A percentile compares a stretch with the other conserved stretches of the same genome.
phyloP scores from a whole-genome alignment of 2,329 filamentous ascomycete genomes.

The Ascochyta viciae-villosae region DNA sequence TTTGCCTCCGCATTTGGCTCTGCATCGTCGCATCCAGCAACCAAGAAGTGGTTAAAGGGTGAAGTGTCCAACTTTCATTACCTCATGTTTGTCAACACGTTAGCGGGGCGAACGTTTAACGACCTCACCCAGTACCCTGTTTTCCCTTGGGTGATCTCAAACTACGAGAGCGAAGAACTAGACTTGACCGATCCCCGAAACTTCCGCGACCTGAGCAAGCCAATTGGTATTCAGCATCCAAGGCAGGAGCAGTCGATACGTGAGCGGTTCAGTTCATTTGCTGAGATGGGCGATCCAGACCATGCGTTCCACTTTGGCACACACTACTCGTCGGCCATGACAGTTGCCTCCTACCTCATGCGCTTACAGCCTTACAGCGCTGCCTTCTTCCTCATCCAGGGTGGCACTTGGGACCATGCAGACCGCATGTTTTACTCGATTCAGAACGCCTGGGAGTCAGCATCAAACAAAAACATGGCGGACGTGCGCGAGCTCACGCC shows the following conservation, averaged over 20 bases:
- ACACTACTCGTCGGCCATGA: conserved; percentile 99
- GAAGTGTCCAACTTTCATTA: conserved; percentile 99
- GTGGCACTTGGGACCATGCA: conserved; percentile 94
- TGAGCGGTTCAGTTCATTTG: conserved; percentile 84
- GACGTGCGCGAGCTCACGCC: conserved; percentile 95
- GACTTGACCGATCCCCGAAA: conserved; percentile 83
- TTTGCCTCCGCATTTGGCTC: conserved; percentile 93
- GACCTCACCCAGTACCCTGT: conserved; percentile 98
- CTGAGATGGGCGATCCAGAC: conserved; percentile 81
- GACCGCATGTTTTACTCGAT: conserved; percentile 96
- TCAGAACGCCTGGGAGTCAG: conserved; percentile 87
- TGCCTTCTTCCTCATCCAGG: conserved; percentile 91
- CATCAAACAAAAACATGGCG: conserved; percentile 87
- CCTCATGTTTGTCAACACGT: conserved; percentile 96
- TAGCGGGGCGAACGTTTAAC: conserved; percentile 96
- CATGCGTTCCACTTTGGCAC: conserved; percentile 97
- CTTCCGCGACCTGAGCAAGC: conserved; percentile 91
- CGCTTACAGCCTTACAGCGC: conserved; percentile 95
- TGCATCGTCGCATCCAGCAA: conserved; percentile 80
- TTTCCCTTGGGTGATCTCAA: conserved; percentile 95
- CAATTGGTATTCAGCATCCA: conserved; percentile 89
- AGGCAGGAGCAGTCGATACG: conserved; percentile 79
- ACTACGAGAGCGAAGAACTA: conserved; percentile 93
- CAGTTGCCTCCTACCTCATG: conserved; percentile 94
- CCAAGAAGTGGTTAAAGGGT: conserved; percentile 87